Percentiles rank a stretch among this genome's conserved stretches.
phyloP scores from a whole-genome alignment of 768 basidiomycete genomes.

The Pulveroboletus frians region DNA sequence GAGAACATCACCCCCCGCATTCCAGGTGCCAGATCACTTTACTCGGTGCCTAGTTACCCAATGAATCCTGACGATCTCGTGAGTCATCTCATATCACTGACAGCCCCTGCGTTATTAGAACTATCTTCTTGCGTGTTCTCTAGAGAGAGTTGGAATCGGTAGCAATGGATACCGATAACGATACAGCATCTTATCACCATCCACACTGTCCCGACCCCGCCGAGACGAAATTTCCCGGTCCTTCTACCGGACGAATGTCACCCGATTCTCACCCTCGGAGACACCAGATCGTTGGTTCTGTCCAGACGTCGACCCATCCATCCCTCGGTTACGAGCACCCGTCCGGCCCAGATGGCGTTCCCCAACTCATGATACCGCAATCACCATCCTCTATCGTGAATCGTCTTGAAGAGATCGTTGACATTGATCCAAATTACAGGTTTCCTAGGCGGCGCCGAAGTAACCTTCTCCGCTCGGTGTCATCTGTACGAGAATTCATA shows the following conservation, averaged over 20 bases:
- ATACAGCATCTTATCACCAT: background rate
- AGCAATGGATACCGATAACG: conserved; percentile 13
- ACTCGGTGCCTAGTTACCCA: background rate
- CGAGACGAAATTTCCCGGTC: background rate
- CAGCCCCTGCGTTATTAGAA: background rate
- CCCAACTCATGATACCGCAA: background rate
- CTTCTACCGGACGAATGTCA: background rate
- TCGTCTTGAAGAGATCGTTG: background rate
- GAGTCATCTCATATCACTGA: conserved; percentile 2
- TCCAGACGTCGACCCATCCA: background rate
- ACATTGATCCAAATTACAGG: background rate
- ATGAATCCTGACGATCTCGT: conserved; percentile 16
- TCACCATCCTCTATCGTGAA: background rate
- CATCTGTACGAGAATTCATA: background rate
- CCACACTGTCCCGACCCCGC: background rate
- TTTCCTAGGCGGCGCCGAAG: background rate
- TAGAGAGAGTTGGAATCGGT: conserved; percentile 7
- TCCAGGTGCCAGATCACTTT: background rate
- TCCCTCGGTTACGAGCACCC: background rate
- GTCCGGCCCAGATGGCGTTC: background rate
- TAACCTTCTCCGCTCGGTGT: background rate
- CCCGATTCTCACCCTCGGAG: background rate
- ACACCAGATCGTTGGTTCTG: background rate
- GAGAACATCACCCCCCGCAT: background rate
- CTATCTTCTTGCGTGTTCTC: background rate